These are phyloP conservation scores for Saprolegnia parasitica DNA, from an alignment of 352 stramenopile genomes.

Conservation along the genomic window DNA sequence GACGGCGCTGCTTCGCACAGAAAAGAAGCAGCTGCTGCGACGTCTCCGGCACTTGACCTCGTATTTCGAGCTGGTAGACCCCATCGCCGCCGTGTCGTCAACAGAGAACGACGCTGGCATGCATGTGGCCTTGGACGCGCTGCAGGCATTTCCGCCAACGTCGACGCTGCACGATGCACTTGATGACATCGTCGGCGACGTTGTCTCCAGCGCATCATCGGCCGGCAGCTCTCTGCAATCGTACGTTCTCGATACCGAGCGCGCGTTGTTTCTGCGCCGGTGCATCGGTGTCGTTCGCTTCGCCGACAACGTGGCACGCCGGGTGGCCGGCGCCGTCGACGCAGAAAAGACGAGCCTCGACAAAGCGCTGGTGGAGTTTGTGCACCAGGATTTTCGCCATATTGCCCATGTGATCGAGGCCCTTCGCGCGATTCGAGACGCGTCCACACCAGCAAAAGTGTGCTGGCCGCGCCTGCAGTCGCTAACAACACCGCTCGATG, in stretches of 20 bases:
- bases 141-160: neutral
- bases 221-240: neutral
- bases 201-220: neutral
- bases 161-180: neutral
- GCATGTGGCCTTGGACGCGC: neutral
- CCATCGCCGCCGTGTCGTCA: neutral
- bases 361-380: neutral
- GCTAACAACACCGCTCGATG: conserved; percentile 5
- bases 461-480: conserved; percentile 13
- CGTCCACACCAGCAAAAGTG: neutral
- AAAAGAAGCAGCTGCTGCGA: neutral
- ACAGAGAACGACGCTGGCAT: neutral
- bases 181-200: neutral
- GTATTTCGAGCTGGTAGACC: conserved; percentile 14
- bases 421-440: too few relatives aligned
- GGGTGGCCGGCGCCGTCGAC: neutral
- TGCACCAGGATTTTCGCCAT: conserved; percentile 13
- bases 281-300: neutral
- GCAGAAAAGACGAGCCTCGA: neutral
- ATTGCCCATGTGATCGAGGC: conserved; percentile 8
- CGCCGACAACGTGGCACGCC: neutral
- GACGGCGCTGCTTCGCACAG: neutral
- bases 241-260: neutral
- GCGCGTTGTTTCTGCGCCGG: neutral
- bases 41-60: neutral